phyloP scores from a whole-genome alignment of 257 asterid species.

The Plantago ovata region DNA sequence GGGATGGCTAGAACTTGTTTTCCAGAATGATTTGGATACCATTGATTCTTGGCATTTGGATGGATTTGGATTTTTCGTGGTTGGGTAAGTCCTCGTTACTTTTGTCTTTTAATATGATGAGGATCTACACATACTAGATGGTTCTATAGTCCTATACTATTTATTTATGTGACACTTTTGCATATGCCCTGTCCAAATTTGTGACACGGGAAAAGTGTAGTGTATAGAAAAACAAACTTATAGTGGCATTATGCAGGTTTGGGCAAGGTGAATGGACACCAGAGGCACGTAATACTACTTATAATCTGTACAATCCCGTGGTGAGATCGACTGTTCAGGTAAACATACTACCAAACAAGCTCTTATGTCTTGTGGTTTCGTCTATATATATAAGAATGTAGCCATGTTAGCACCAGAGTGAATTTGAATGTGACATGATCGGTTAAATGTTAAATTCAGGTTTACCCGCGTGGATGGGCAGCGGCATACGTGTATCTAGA shows the following conservation, averaged over 20 bases:
- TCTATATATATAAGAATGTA: no score
- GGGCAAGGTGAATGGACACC: conserved; percentile 58
- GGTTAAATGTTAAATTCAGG: conserved; percentile 29
- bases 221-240: no score
- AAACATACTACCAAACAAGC: not conserved
- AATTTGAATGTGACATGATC: not conserved
- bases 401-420: no score
- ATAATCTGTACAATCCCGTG: conserved; percentile 49
- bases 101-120: not conserved
- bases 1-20: conserved; percentile 67
- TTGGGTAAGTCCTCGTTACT: conserved; percentile 41
- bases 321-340: conserved; percentile 70
- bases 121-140: no score
- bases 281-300: conserved; percentile 18
- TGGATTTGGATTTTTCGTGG: conserved; percentile 56
- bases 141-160: no score
- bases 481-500: conserved; percentile 60
- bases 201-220: no score
- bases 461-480: conserved; percentile 68
- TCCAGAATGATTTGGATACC: conserved; percentile 29
- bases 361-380: no score
- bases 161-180: no score
- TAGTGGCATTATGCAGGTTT: conserved; percentile 21
- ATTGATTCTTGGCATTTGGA: conserved; percentile 75
- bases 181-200: no score